Evolutionary conservation across 2,329 filamentous ascomycete genomes (phyloP), one percentile per base, ranked within the genome.

Genomic region (Xylaria sp.): DNA sequence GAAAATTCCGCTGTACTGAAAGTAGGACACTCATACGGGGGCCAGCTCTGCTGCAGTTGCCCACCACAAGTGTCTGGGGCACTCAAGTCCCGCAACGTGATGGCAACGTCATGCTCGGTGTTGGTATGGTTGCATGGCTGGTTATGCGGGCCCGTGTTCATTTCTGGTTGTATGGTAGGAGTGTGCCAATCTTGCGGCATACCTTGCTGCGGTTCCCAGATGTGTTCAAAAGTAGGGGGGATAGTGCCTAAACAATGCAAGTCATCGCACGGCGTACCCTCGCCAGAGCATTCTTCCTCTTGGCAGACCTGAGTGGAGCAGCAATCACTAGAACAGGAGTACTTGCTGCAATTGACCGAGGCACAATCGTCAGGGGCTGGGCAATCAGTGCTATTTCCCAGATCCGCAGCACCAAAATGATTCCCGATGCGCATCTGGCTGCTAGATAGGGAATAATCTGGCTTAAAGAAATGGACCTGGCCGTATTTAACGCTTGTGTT

Each of bases 91-190:
- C 63, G 59, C 20, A 71, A 48, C 2, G 67, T 66, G 18, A 59
- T 55, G 8, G 68, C 68, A 39, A 65, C 67, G 39, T 65, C 61
- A 34, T 71, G 69, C 37, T 71, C 69, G 6, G 66, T 63, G 38
- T 66, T 40, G 39, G 47, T 49, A 51, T 57, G 51, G 29, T 54
- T 58, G 19, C 58, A 61, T 4, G 47, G 40, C 18, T 56, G 51
- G 39, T 58, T 41, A 34, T 58, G 48, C 22, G 48, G n/a, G 7
- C 26, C 11, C 8, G 56, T 40, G 26, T 44, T 48, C 38, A 54
- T 45, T 4, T 54, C 46, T 39, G 55, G 40, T 26, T 50, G 52
- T 39, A 56, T 50, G 11, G 24, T 26, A 13, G 52, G 19, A 18
- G 43, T 29, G 20, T 53, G 39, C 57, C 63, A 64, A n/a, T 44